Evolutionary conservation across 345 rosid genomes (phyloP).

Genomic region (Syzygium aromaticum): DNA sequence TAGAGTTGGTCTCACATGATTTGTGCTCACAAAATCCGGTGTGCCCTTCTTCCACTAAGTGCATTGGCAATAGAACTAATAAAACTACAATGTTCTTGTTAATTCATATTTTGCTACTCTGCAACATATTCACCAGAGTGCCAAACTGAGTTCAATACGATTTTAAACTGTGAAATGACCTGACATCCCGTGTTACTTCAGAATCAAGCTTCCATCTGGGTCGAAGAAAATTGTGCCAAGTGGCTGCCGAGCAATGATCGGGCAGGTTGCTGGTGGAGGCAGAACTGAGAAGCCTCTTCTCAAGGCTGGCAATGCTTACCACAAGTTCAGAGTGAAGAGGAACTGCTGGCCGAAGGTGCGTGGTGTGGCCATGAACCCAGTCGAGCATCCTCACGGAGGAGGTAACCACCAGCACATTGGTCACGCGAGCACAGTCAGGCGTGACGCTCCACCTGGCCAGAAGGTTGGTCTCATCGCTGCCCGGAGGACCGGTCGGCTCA

Average conservation of each 20-base stretch:
- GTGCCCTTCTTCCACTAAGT: not conserved
- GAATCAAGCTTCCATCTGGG: conserved; percentile 46
- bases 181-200: not conserved
- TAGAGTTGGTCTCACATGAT: not conserved
- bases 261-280: conserved; percentile 41
- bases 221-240: conserved; percentile 42
- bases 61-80: not conserved
- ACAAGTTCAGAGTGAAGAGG: conserved; percentile 42
- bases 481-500: conserved; percentile 37
- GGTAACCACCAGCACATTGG: conserved; percentile 53
- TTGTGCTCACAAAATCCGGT: not conserved
- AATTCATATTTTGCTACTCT: not conserved
- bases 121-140: not conserved
- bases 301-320: conserved; percentile 47
- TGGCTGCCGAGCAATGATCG: conserved; percentile 39
- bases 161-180: not conserved
- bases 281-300: conserved; percentile 47
- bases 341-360: conserved; percentile 56
- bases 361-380: conserved; percentile 53
- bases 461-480: conserved; percentile 53
- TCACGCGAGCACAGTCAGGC: conserved; percentile 39
- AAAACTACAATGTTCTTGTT: not conserved
- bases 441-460: conserved; percentile 45
- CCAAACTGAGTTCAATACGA: not conserved
- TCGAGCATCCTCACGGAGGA: conserved; percentile 53